These are phyloP conservation scores for Coleophoma cylindrospora DNA, from an alignment of 2,329 filamentous ascomycete species.

Conservation along the genomic window DNA sequence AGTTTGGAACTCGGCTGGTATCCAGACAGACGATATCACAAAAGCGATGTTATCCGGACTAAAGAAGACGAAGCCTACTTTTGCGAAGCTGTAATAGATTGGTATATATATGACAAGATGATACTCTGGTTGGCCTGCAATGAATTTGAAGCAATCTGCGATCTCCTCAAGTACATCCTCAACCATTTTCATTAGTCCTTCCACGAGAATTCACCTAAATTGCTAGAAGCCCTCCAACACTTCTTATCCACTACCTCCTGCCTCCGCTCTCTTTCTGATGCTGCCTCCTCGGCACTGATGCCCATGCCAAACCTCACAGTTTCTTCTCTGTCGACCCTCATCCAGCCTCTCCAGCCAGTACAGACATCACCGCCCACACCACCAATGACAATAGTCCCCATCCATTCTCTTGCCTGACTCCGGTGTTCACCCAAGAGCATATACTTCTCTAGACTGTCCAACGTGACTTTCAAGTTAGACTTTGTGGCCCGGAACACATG, in stretches of 20 bases:
- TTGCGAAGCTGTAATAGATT: slow-evolving; percentile 67
- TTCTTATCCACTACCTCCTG: slow-evolving; percentile 12
- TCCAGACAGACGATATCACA: slow-evolving; percentile 76
- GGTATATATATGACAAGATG: not conserved
- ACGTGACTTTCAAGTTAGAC: slow-evolving; percentile 12
- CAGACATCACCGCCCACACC: slow-evolving; percentile 16
- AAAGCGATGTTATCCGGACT: slow-evolving; percentile 71
- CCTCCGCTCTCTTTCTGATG: slow-evolving; percentile 14
- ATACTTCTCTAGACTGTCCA: slow-evolving; percentile 20
- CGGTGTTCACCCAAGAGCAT: slow-evolving; percentile 22
- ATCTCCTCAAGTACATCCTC: not conserved
- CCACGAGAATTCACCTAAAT: slow-evolving; percentile 12
- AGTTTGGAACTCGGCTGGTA: slow-evolving; percentile 79
- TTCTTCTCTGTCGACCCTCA: slow-evolving; percentile 21
- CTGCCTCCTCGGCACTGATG: slow-evolving; percentile 24
- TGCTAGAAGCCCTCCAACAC: slow-evolving; percentile 20
- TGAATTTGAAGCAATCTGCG: not conserved
- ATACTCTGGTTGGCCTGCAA: not conserved
- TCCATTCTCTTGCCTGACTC: slow-evolving; percentile 21
- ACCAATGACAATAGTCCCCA: slow-evolving; percentile 18
- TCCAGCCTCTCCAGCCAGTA: slow-evolving; percentile 25
- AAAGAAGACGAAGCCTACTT: slow-evolving; percentile 73
- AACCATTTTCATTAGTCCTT: not conserved
- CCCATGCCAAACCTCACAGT: slow-evolving; percentile 15
- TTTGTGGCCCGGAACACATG: slow-evolving; percentile 19